phyloP scores from a whole-genome alignment of 1,284 basidiomycete genomes.

The Athelia psychrophila region DNA sequence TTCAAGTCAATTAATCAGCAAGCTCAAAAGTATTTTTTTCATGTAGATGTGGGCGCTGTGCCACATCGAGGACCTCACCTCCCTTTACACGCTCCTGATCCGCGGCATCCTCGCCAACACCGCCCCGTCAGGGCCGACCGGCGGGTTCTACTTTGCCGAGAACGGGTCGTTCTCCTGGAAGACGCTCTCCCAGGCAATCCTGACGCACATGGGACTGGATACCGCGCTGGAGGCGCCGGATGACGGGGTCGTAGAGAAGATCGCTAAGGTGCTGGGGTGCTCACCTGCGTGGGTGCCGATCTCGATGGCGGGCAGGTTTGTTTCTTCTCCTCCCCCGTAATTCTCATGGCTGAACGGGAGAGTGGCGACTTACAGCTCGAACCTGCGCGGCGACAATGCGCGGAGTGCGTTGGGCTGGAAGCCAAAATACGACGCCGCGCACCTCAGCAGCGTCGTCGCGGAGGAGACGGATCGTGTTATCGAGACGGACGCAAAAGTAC shows the following conservation, averaged over 20 bases:
- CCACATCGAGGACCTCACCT: conserved; percentile 11
- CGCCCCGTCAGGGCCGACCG: conserved; percentile 4
- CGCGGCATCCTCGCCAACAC: conserved; percentile 1
- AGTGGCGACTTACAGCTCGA: conserved; percentile 6
- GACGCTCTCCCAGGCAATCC: conserved; percentile 8
- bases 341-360: not conserved
- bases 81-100: conserved; percentile 8
- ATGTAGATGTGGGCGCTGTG: conserved; percentile 11
- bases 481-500: no score
- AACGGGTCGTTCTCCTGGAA: conserved; percentile 13
- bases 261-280: conserved; percentile 3
- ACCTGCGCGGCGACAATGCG: conserved; percentile 8
- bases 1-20: conserved; percentile 7
- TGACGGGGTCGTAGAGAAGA: conserved; percentile 7
- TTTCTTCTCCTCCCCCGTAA: not conserved
- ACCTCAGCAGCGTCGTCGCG: conserved; percentile 7
- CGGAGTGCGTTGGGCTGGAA: conserved; percentile 11
- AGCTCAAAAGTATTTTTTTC: no score
- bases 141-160: conserved; percentile 13
- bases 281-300: conserved; percentile 5
- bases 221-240: conserved; percentile 1
- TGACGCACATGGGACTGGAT: conserved; percentile 1
- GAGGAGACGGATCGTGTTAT: conserved; percentile 10
- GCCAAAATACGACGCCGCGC: conserved; percentile 10
- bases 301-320: conserved; percentile 10